Evolutionary conservation across 2,329 filamentous ascomycete genomes (phyloP).

Genomic region (Fusarium citri): DNA sequence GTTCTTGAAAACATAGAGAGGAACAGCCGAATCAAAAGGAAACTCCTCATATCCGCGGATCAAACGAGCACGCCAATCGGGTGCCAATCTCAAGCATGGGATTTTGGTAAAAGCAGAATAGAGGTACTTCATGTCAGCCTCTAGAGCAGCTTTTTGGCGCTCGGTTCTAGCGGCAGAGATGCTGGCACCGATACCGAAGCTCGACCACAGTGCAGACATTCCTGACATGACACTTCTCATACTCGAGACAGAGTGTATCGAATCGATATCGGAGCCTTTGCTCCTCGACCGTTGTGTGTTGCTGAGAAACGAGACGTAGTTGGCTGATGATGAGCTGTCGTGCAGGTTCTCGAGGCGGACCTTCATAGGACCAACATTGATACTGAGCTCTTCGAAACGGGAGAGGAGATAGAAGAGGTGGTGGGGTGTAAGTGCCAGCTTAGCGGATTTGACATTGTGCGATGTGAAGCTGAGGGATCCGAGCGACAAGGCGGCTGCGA

Average conservation of each 20-base stretch:
- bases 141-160: conserved; percentile 86
- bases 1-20: conserved; percentile 97
- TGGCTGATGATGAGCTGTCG: conserved; percentile 84
- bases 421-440: conserved; percentile 92
- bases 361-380: conserved; percentile 95
- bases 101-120: conserved; percentile 99
- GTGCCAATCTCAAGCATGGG: conserved; percentile 86
- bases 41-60: conserved; percentile 98
- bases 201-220: conserved; percentile 94
- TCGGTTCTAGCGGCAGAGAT: conserved; percentile 86
- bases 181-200: conserved; percentile 83
- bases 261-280: conserved; percentile 84
- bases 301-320: conserved; percentile 95
- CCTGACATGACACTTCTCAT: conserved; percentile 97
- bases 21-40: conserved; percentile 96
- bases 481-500: conserved; percentile 88
- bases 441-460: conserved; percentile 86
- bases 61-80: conserved; percentile 90
- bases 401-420: conserved; percentile 97
- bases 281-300: conserved; percentile 81
- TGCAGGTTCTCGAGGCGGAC: conserved; percentile 94
- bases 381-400: conserved; percentile 91
- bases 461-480: conserved; percentile 88
- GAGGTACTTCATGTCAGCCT: conserved; percentile 92
- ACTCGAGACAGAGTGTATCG: conserved; percentile 95